Base-by-base conservation (phyloP, 495 filamentous ascomycete species). In the Hypoxylon fuscum region DNA sequence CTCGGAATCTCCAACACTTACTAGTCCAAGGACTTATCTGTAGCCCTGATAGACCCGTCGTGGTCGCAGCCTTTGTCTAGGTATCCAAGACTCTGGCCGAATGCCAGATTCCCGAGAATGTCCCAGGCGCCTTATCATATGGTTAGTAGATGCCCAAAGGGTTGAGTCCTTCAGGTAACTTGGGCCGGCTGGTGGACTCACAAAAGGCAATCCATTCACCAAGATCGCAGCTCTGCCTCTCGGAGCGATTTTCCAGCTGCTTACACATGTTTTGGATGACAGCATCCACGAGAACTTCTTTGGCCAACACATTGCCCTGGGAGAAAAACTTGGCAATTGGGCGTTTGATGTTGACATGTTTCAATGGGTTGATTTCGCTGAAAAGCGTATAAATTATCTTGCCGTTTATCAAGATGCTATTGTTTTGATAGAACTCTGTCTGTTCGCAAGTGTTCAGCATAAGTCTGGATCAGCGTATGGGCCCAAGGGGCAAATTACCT, bases 11-110 rank as follows among this genome's bases (percentile, higher is more conserved):
- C n/a, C n/a, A n/a, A n/a, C n/a, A 15, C 37, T 40, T 14, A 40
- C 37, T 81, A 84, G 49, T 70, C 72, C 29, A 82, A 67, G 42
- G 77, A 71, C 25, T 75, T 69, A 34, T 76, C 77, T 34, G 77
- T 74, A 38, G 68, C 74, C 14, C 68, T 23, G 22, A 81, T 47
- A 31, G 77, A 75, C 41, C 73, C 20, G 42, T 74, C 64, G 49
- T 74, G 66, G 61, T 81, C 78, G 32, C 41, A 48, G 15, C 72
- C 77, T 15, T 73, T 63, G 15, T 75, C 66, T 43, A 80, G 40
- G 60, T 74, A 77, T 27, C 77, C 76, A 55, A 72, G 72, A 3
- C 59, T 60, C 14, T 71, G 64, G 58, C 70, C 69, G 54, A 79
- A 78, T 43, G 75, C 73, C 7, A 68, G 62, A 20, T 69, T 59